Evolutionary conservation across 768 basidiomycete genomes (phyloP).

Genomic region (Amanita exitialis): DNA sequence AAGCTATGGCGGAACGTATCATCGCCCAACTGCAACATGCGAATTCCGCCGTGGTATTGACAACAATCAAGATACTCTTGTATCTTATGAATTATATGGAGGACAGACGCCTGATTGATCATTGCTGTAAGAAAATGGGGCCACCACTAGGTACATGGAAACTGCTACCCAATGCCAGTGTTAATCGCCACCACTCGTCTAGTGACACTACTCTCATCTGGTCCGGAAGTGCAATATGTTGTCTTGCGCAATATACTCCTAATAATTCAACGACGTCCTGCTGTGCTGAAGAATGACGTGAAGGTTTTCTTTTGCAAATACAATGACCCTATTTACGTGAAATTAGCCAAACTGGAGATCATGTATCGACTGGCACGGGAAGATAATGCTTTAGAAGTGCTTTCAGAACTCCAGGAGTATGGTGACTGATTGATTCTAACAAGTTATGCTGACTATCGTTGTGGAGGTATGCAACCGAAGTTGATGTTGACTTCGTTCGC

Average conservation of each 20-base stretch:
- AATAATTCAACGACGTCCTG: constrained; percentile 90
- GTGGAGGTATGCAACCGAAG: constrained; percentile 89
- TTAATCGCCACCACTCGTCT: constrained; percentile 4
- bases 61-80: constrained; percentile 91
- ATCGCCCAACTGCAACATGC: constrained; percentile 91
- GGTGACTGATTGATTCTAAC: constrained; percentile 13
- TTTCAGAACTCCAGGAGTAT: constrained; percentile 92
- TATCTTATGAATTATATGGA: constrained; percentile 99
- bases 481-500: constrained; percentile 95
- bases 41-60: constrained; percentile 98
- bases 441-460: neutral
- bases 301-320: constrained; percentile 99
- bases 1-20: constrained; percentile 92
- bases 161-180: neutral
- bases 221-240: constrained; percentile 98
- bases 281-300: constrained; percentile 92
- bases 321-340: constrained; percentile 98
- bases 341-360: constrained; percentile 95
- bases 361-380: constrained; percentile 97
- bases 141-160: constrained; percentile 73
- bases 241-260: constrained; percentile 93
- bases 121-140: constrained; percentile 96
- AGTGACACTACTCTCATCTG: constrained; percentile 95
- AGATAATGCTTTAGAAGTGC: constrained; percentile 86
- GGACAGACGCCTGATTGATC: constrained; percentile 72